Evolutionary conservation across 805 yeast species (phyloP).

Genomic region (Isabelozyma pseudorhagii): DNA sequence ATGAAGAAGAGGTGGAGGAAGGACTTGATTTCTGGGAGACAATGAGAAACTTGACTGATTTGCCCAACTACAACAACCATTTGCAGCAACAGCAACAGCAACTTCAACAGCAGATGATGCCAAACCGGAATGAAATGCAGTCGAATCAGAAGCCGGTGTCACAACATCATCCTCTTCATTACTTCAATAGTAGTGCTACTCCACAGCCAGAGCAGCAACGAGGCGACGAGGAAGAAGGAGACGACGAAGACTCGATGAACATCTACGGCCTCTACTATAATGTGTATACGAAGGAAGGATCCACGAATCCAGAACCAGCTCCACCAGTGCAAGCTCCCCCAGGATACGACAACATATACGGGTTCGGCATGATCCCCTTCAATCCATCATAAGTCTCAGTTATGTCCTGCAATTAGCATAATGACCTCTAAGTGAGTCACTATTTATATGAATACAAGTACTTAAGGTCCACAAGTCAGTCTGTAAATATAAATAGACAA

Average conservation of each 20-base stretch:
- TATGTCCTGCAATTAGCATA: too few species aligned
- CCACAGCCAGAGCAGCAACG: conserved; percentile 8
- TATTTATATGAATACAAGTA: not conserved
- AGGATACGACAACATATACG: conserved; percentile 24
- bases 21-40: conserved; percentile 73
- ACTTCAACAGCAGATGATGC: conserved; percentile 3
- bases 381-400: conserved; percentile 28
- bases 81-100: conserved; percentile 5
- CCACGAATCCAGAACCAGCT: conserved; percentile 16
- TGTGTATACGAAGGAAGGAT: conserved; percentile 31
- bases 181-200: conserved; percentile 1
- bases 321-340: conserved; percentile 3
- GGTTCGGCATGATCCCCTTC: conserved; percentile 30
- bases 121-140: not conserved
- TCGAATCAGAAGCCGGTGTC: conserved; percentile 40
- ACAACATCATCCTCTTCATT: conserved; percentile 52
- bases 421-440: too few species aligned
- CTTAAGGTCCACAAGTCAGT: too few species aligned
- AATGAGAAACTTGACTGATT: conserved; percentile 47
- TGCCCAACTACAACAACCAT: conserved; percentile 6
- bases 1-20: conserved; percentile 51
- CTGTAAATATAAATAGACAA: too few species aligned
- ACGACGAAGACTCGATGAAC: conserved; percentile 31
- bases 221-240: conserved; percentile 16
- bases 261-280: conserved; percentile 39